phyloP scores from a whole-genome alignment of 73 alveolate species.

The Effrenium voratum region DNA sequence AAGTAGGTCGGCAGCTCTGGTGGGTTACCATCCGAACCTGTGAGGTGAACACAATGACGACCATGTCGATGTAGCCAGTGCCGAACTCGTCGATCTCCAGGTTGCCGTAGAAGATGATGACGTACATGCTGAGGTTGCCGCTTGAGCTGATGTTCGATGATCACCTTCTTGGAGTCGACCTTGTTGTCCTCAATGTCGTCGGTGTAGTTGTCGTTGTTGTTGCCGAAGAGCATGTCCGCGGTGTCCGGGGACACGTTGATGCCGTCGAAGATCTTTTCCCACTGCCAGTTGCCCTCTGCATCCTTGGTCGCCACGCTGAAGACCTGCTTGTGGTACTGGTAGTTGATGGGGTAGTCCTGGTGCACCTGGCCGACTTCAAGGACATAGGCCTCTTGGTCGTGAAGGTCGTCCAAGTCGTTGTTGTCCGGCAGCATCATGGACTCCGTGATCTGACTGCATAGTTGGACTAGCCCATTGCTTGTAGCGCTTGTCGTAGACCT shows the following conservation, averaged over 20 bases:
- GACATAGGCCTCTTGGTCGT: not conserved
- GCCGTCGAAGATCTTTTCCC: not conserved
- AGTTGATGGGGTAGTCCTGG: not conserved
- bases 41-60: not conserved
- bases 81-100: not conserved
- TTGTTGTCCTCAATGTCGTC: not conserved
- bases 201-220: not conserved
- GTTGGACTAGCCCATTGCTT: not conserved
- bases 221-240: not conserved
- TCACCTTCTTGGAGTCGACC: not conserved
- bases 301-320: not conserved
- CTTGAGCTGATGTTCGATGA: not conserved
- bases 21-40: conserved; percentile 32
- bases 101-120: not conserved
- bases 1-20: conserved; percentile 20
- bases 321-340: not conserved
- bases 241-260: not conserved
- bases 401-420: not conserved
- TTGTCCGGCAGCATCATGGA: not conserved
- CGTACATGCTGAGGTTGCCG: not conserved
- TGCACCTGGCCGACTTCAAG: not conserved
- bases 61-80: not conserved
- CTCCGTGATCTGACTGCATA: not conserved
- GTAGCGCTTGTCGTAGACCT: not conserved
- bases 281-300: not conserved